Conservation (phyloP, 1,284 basidiomycete species). For the Naganishia albida region DNA sequence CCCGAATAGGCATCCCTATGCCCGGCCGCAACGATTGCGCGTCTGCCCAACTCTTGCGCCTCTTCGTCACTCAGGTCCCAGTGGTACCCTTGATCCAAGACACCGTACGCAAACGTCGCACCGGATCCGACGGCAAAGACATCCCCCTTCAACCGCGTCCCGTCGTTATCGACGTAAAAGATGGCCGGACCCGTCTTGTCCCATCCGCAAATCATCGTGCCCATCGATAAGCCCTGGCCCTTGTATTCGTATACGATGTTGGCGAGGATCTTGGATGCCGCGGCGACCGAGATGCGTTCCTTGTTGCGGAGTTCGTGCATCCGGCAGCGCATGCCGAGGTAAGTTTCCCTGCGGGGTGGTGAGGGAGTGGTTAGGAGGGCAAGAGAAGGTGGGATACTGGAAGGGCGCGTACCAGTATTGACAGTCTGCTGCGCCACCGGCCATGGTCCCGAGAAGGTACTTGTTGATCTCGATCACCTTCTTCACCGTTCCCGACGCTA, state of each 20-base stretch:
- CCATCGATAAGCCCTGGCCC: slow-evolving; percentile 99
- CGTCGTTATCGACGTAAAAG: slow-evolving; percentile 98
- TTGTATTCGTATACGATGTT: slow-evolving; percentile 99
- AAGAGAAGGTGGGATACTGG: neutral
- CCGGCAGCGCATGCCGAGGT: slow-evolving; percentile 96
- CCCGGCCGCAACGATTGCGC: slow-evolving; percentile 95
- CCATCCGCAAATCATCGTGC: slow-evolving; percentile 99
- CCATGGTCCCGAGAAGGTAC: slow-evolving; percentile 97
- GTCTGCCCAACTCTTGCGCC: slow-evolving; percentile 88
- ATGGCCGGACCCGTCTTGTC: slow-evolving; percentile 99
- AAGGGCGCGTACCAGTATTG: slow-evolving; percentile 51
- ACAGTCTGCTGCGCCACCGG: slow-evolving; percentile 83
- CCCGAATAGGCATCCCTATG: slow-evolving; percentile 98
- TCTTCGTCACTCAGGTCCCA: slow-evolving; percentile 94
- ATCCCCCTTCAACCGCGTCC: slow-evolving; percentile 91
- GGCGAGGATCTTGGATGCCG: slow-evolving; percentile 94
- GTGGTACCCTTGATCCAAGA: slow-evolving; percentile 91
- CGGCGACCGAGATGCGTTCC: slow-evolving; percentile 97
- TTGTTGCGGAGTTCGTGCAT: slow-evolving; percentile 95
- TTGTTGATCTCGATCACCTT: slow-evolving; percentile 99
- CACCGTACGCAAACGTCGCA: slow-evolving; percentile 97
- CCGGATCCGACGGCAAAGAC: slow-evolving; percentile 98
- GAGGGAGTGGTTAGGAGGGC: neutral
- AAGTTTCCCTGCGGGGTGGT: slow-evolving; percentile 74
- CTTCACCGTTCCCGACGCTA: slow-evolving; percentile 92